Conservation (phyloP, 2,329 filamentous ascomycete genomes). For the Sordariomycetes sp. region DNA sequence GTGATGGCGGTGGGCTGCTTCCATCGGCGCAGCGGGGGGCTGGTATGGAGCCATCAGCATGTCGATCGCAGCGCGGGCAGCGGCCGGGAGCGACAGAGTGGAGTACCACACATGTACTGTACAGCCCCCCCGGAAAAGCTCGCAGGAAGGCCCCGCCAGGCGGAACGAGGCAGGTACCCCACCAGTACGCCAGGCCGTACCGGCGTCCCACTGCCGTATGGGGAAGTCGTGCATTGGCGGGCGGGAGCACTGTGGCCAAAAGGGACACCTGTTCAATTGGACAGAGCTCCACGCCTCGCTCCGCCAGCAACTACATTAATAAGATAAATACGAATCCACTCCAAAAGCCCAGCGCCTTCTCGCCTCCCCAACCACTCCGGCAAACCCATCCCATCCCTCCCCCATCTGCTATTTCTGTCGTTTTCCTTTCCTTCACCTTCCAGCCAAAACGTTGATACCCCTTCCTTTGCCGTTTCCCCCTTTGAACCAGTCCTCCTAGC, state of each 20-base stretch:
- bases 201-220: background rate
- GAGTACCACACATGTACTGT: background rate
- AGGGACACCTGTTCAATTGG: constrained; percentile 34
- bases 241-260: constrained; percentile 10
- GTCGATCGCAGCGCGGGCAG: background rate
- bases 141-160: background rate
- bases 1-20: too few species aligned
- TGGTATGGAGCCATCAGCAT: background rate
- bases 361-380: constrained; percentile 10
- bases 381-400: constrained; percentile 4
- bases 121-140: background rate
- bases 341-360: constrained; percentile 10
- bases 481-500: constrained; percentile 8
- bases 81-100: background rate
- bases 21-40: too few species aligned
- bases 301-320: constrained; percentile 8
- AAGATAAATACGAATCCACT: constrained; percentile 22
- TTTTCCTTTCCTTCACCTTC: constrained; percentile 1
- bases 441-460: constrained; percentile 2
- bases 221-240: background rate
- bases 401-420: background rate
- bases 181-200: background rate
- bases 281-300: constrained; percentile 9
- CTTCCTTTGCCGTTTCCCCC: constrained; percentile 1
- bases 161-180: background rate